These are phyloP conservation scores for Fomitopsis pulvina DNA, from an alignment of 768 basidiomycete genomes.

Conservation along the genomic window DNA sequence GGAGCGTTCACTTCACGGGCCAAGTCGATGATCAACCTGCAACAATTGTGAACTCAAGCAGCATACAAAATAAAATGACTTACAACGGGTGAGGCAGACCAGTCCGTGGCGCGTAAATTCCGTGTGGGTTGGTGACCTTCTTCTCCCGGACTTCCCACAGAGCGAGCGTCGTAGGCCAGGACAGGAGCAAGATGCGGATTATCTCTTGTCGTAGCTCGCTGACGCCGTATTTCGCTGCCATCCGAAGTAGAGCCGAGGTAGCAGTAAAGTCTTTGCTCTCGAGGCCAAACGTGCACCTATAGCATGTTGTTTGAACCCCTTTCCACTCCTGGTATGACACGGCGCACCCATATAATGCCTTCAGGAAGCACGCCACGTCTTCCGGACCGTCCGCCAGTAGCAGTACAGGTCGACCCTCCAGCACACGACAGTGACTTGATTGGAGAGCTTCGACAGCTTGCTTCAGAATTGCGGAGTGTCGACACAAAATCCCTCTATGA, in stretches of 20 bases:
- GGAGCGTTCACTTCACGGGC: slow-evolving; percentile 49
- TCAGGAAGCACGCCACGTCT: slow-evolving; percentile 52
- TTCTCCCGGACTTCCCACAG: slow-evolving; percentile 66
- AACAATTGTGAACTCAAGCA: neutral
- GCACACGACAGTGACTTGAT: slow-evolving; percentile 12
- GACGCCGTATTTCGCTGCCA: slow-evolving; percentile 61
- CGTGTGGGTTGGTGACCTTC: slow-evolving; percentile 41
- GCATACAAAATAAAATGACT: slow-evolving; percentile 16
- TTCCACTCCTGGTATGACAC: neutral
- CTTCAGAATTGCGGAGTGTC: slow-evolving; percentile 51
- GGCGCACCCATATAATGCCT: slow-evolving; percentile 49
- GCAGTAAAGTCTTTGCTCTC: slow-evolving; percentile 36
- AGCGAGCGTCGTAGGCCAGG: slow-evolving; percentile 57
- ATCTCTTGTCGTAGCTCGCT: slow-evolving; percentile 51
- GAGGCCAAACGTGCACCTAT: slow-evolving; percentile 5
- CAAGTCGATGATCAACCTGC: slow-evolving; percentile 60
- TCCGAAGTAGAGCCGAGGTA: slow-evolving; percentile 50
- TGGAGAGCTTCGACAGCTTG: slow-evolving; percentile 27
- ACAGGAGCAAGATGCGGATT: slow-evolving; percentile 40
- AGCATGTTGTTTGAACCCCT: neutral
- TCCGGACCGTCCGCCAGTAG: slow-evolving; percentile 47
- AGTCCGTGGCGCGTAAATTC: slow-evolving; percentile 50
- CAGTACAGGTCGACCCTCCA: slow-evolving; percentile 56
- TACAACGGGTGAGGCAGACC: slow-evolving; percentile 65
- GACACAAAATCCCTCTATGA: slow-evolving; percentile 56